Conservation (phyloP, 176 grass and related monocot genomes). For the Avena atlantica region DNA sequence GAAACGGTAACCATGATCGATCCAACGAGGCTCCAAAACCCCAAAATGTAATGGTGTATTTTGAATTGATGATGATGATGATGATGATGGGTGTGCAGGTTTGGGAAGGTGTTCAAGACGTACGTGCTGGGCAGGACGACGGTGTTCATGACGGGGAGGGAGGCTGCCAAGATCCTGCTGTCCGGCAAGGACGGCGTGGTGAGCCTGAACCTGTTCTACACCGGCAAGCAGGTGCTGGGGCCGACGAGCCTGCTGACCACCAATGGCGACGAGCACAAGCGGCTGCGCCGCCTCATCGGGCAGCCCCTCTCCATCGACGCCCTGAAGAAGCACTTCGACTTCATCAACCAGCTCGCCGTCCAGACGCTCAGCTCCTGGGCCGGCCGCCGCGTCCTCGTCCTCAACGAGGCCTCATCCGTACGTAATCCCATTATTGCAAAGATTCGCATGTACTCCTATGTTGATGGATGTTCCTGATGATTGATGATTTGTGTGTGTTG, state of each 20-base stretch:
- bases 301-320: constrained; percentile 73
- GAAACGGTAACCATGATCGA: constrained; percentile 30
- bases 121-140: constrained; percentile 63
- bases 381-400: constrained; percentile 55
- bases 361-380: constrained; percentile 56
- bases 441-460: no score
- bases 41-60: background rate
- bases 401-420: constrained; percentile 63
- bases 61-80: background rate
- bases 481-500: no score
- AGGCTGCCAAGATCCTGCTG: constrained; percentile 68
- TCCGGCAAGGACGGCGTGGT: constrained; percentile 78
- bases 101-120: constrained; percentile 82
- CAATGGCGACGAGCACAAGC: constrained; percentile 74
- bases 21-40: background rate
- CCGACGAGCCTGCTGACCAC: constrained; percentile 73
- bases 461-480: background rate
- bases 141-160: constrained; percentile 73
- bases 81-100: constrained; percentile 14
- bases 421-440: background rate
- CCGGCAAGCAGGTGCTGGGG: constrained; percentile 71
- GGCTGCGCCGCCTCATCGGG: constrained; percentile 61
- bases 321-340: constrained; percentile 58
- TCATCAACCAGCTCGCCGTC: constrained; percentile 60
- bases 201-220: constrained; percentile 75